Percentiles rank a stretch among this genome's conserved stretches.
Evolutionary conservation across 1,284 basidiomycete genomes (phyloP).

Genomic region (Rhodotorula sp.): DNA sequence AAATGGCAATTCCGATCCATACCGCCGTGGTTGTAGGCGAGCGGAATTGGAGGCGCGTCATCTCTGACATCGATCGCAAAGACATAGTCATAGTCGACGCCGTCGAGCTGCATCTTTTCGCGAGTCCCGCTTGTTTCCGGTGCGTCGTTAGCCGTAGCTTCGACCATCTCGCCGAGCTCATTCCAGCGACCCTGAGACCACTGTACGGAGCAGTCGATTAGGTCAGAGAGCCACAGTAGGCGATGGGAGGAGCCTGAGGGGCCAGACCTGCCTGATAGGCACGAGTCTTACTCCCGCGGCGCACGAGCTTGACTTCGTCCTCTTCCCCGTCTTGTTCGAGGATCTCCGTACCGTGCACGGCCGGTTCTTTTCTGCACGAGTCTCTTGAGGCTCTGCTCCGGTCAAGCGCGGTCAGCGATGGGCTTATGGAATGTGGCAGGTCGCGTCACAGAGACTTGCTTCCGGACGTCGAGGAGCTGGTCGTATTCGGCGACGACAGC

Average conservation of each 20-base stretch:
- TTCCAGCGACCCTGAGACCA: slow-evolving; percentile 71
- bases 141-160: slow-evolving; percentile 57
- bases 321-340: slow-evolving; percentile 63
- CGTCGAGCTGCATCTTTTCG: slow-evolving; percentile 53
- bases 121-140: neutral
- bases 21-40: slow-evolving; percentile 71
- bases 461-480: neutral
- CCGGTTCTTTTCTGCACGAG: neutral
- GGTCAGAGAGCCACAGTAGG: neutral
- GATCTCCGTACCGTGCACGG: neutral
- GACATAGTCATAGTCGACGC: slow-evolving; percentile 95
- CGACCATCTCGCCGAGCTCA: slow-evolving; percentile 92
- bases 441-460: neutral
- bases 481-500: slow-evolving; percentile 52
- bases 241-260: neutral
- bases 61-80: slow-evolving; percentile 97
- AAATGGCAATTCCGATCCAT: neutral
- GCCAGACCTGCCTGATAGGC: slow-evolving; percentile 68
- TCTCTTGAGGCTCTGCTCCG: neutral
- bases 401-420: neutral
- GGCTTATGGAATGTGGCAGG: too few species aligned
- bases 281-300: slow-evolving; percentile 63
- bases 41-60: slow-evolving; percentile 83
- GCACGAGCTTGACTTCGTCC: slow-evolving; percentile 88
- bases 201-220: slow-evolving; percentile 58